Conservation (phyloP, 495 filamentous ascomycete genomes). For the Staphylotrichum longicolle region DNA sequence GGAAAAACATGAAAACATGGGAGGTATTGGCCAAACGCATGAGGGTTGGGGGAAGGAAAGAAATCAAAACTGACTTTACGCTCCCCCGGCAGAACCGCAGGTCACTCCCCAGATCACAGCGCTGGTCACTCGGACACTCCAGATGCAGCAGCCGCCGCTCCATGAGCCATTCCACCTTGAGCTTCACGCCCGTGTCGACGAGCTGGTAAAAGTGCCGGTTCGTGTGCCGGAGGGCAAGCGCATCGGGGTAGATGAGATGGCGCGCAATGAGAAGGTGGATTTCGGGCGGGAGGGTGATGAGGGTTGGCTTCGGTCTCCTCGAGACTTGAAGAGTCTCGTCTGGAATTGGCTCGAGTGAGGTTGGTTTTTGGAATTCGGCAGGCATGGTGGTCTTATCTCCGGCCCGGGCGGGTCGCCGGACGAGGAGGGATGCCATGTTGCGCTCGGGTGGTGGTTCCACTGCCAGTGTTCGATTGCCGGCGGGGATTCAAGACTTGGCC, state of each 20-base stretch:
- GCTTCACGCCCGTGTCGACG: constrained; percentile 61
- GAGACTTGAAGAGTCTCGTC: no score
- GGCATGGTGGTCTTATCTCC: not conserved
- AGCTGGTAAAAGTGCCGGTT: constrained; percentile 60
- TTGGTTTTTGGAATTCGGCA: not conserved
- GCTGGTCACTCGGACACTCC: constrained; percentile 49
- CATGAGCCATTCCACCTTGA: constrained; percentile 68
- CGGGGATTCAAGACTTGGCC: not conserved
- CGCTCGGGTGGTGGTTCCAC: not conserved
- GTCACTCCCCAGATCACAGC: constrained; percentile 53
- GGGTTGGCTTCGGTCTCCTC: not conserved
- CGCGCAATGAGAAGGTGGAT: constrained; percentile 55
- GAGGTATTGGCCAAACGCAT: not conserved
- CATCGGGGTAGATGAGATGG: constrained; percentile 58
- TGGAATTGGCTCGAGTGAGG: not conserved
- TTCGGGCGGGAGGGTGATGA: constrained; percentile 55
- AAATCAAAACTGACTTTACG: constrained; percentile 40
- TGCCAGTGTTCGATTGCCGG: not conserved
- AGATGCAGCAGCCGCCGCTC: constrained; percentile 53
- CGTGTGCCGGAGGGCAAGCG: constrained; percentile 60
- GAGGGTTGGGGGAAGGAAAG: not conserved
- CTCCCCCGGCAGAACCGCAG: constrained; percentile 52
- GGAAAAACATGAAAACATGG: not conserved
- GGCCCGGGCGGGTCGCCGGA: constrained; percentile 5
- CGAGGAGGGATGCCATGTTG: constrained; percentile 8